Conservation (phyloP, 768 basidiomycete genomes). For the Lactarius indigo region DNA sequence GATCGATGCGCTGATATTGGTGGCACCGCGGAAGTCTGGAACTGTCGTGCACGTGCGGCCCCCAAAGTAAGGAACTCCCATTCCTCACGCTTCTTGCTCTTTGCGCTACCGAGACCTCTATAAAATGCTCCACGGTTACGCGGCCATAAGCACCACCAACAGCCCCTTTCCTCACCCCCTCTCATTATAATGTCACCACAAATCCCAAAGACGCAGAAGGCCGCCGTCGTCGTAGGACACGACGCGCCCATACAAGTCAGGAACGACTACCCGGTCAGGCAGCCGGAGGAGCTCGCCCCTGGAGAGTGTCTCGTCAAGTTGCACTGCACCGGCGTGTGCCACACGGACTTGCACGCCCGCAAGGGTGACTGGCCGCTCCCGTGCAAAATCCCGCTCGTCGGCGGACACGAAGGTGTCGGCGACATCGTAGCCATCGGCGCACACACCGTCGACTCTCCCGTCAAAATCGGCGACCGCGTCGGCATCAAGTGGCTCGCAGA, state of each 20-base stretch:
- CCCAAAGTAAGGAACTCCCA: not conserved
- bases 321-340: constrained; percentile 79
- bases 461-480: constrained; percentile 75
- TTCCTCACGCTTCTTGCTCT: not conserved
- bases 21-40: not conserved
- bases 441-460: constrained; percentile 52
- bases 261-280: constrained; percentile 53
- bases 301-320: constrained; percentile 77
- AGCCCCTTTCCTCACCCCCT: not conserved
- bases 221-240: constrained; percentile 37
- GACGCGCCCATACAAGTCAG: constrained; percentile 34
- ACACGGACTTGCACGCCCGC: constrained; percentile 77
- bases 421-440: constrained; percentile 74
- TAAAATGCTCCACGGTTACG: not conserved
- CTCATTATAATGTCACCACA: constrained; percentile 14
- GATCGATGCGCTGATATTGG: not conserved
- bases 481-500: constrained; percentile 82
- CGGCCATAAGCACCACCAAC: not conserved
- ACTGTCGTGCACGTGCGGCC: not conserved
- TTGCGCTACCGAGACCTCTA: not conserved
- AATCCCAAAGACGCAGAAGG: constrained; percentile 44
- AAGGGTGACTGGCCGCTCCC: constrained; percentile 77
- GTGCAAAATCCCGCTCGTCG: constrained; percentile 63
- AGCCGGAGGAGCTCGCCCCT: constrained; percentile 52
- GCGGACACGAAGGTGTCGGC: constrained; percentile 80